Evolutionary conservation across 352 stramenopile genomes (phyloP).

Genomic region (Phytophthora lateralis): DNA sequence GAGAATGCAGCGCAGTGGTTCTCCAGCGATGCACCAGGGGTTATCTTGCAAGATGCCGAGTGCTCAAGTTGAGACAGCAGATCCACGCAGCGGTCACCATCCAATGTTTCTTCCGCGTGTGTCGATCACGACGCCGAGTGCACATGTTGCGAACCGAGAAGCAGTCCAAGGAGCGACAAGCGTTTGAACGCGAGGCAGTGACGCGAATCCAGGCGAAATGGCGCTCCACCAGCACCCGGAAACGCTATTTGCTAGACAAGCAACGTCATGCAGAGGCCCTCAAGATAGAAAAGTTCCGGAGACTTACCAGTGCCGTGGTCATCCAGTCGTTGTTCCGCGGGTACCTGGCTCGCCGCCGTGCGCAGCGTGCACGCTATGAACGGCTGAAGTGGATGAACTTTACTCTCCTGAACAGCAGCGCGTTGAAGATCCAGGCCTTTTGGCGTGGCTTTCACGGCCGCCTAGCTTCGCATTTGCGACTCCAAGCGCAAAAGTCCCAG

Average conservation of each 20-base stretch:
- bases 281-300: conserved; percentile 42
- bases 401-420: conserved; percentile 60
- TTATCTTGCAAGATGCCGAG: conserved; percentile 46
- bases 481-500: conserved; percentile 56
- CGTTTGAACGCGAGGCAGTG: conserved; percentile 40
- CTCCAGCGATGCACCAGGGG: conserved; percentile 64
- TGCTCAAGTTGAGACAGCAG: conserved; percentile 30
- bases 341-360: conserved; percentile 53
- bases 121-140: conserved; percentile 42
- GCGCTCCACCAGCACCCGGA: conserved; percentile 37
- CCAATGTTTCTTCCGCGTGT: conserved; percentile 57
- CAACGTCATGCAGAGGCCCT: conserved; percentile 36
- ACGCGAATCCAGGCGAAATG: conserved; percentile 59
- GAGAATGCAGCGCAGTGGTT: conserved; percentile 34
- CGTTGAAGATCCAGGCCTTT: conserved; percentile 73
- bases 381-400: conserved; percentile 76
- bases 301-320: conserved; percentile 50
- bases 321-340: conserved; percentile 74
- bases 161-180: conserved; percentile 23
- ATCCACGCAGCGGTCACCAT: conserved; percentile 55
- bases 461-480: conserved; percentile 55
- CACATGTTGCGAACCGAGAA: conserved; percentile 50
- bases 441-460: conserved; percentile 82
- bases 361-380: conserved; percentile 60
- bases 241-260: conserved; percentile 40